A percentile compares a stretch with the other conserved stretches of the same genome.
Conservation (phyloP, 257 asterid genomes). For the Vinca minor region DNA sequence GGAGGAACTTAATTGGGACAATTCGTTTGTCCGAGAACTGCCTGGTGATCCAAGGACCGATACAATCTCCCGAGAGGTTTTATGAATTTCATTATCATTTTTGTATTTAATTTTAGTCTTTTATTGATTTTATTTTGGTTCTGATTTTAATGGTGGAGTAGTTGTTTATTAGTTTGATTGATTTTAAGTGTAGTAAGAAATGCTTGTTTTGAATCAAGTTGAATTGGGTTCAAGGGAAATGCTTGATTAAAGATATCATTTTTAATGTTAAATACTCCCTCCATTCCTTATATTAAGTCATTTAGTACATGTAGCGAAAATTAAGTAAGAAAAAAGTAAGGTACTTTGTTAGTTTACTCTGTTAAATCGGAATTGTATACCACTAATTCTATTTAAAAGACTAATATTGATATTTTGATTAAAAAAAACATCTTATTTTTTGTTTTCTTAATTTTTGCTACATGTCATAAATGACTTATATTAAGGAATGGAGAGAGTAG, state of each 20-base stretch:
- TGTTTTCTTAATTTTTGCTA: too few relatives aligned
- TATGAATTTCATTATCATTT: neutral
- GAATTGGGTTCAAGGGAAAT: neutral
- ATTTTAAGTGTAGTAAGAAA: neutral
- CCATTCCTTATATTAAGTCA: too few relatives aligned
- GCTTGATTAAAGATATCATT: neutral
- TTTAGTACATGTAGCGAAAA: too few relatives aligned
- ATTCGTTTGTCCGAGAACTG: conserved; percentile 79
- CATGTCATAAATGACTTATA: too few relatives aligned
- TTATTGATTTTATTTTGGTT: neutral
- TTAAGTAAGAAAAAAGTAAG: too few relatives aligned
- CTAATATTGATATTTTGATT: too few relatives aligned
- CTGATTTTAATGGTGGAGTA: neutral
- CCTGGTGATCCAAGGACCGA: conserved; percentile 82
- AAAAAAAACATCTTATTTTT: too few relatives aligned
- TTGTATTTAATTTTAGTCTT: neutral
- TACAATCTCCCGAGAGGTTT: conserved; percentile 66
- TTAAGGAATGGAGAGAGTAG: too few relatives aligned
- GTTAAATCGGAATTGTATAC: too few relatives aligned
- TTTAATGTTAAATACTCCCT: neutral
- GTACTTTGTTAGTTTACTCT: too few relatives aligned
- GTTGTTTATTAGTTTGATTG: neutral
- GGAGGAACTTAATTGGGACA: conserved; percentile 78
- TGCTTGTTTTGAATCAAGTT: neutral
- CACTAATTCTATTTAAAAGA: too few relatives aligned